phyloP scores from a whole-genome alignment of 306 rosid genomes.

The Cicer bijugum region DNA sequence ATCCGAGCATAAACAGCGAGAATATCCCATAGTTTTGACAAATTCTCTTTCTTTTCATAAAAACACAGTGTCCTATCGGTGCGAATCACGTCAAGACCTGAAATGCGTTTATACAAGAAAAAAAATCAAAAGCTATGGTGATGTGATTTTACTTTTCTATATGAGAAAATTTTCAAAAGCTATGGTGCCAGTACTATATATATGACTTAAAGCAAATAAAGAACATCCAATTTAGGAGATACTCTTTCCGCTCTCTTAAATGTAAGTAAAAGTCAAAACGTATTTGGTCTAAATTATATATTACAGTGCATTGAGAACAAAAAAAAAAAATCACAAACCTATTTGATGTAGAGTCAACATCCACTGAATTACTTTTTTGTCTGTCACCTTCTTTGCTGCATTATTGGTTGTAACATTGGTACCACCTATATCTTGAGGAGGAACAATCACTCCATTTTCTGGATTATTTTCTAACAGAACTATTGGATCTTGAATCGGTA shows the following conservation, averaged over 20 bases:
- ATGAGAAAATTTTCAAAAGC: not conserved
- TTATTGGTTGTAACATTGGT: conserved; percentile 4
- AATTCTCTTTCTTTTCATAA: conserved; percentile 81
- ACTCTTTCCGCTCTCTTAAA: too few relatives aligned
- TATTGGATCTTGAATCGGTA: conserved; percentile 75
- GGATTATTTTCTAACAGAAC: conserved; percentile 75
- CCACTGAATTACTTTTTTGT: conserved; percentile 81
- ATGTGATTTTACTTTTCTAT: not conserved
- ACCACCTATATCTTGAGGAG: conserved; percentile 47
- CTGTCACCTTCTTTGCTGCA: conserved; percentile 50
- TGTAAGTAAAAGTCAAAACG: too few relatives aligned
- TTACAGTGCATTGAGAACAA: conserved; percentile 1
- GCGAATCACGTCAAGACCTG: conserved; percentile 96
- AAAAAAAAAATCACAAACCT: conserved; percentile 56
- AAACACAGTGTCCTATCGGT: conserved; percentile 87
- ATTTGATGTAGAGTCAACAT: conserved; percentile 96
- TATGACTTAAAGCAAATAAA: too few relatives aligned
- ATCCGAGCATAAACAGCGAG: conserved; percentile 89
- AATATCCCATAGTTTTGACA: conserved; percentile 96
- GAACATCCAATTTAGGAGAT: too few relatives aligned
- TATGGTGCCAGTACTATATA: not conserved
- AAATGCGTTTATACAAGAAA: conserved; percentile 31
- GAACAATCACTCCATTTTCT: conserved; percentile 48
- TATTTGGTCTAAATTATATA: not conserved
- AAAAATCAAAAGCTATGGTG: not conserved